Evolutionary conservation across 495 filamentous ascomycete genomes (phyloP), one percentile per base, ranked within the genome.

Genomic region (Ramalina intermedia): DNA sequence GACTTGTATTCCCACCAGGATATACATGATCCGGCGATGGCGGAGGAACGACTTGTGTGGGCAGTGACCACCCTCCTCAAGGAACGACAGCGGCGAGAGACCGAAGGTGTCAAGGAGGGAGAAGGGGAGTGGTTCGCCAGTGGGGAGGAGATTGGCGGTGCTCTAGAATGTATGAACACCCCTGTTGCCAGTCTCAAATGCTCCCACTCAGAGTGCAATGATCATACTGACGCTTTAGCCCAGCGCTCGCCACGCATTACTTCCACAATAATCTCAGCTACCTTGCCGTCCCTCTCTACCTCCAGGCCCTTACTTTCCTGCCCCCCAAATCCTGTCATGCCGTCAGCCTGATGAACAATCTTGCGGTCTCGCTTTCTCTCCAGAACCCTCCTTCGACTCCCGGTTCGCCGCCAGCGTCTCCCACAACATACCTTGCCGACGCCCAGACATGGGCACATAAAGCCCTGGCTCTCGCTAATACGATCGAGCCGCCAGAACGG

Each of bases 221-320:
- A 24, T 24, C 23, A 4, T 12, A 2, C n/a, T 46, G n/a, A 42
- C 40, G 18, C 7, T 41, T 0, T 8, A 2, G 18, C 39, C 33
- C 24, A 60, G 83, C 82, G 4, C 71, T 96, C 21, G 90, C 74
- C 17, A 67, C 75, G 24, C 76, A 76, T 53, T 96, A 94, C 64
- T 74, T 78, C 50, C 66, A 67, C 40, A 78, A 77, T 55, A 69
- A 80, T 44, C 74, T 80, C 50, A 74, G 82, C 53, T 84, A 85
- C 49, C 78, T 95, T 7, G 84, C 91, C 14, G 73, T 85, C 24
- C 89, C 90, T n/a, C 69, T 96, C 35, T 94, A 85, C 61, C 72
- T 96, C 53, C 88, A 89, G 53, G 84, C 88, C 2, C 66, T 95
- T 37, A 67, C 78, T 26, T 59, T 90, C 21, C 56, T 74, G 46